Conservation (phyloP, 371 early-diverging fungal species). For the Rhizopus arrhizus region DNA sequence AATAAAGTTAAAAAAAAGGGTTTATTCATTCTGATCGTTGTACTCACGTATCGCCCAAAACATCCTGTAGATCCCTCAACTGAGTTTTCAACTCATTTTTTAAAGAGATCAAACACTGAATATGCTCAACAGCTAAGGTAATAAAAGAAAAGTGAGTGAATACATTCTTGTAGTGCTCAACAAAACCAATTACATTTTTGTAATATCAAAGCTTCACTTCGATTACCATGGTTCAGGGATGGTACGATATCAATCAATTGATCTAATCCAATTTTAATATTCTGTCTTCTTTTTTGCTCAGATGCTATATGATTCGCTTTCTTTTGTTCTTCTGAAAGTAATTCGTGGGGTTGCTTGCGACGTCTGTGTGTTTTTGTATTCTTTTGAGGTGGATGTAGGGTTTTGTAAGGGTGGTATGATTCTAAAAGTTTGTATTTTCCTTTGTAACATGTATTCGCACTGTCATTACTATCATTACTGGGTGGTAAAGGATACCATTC, state of each 20-base stretch:
- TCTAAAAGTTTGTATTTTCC: background rate
- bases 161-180: background rate
- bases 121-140: slow-evolving; percentile 36
- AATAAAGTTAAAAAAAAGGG: background rate
- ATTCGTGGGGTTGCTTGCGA: slow-evolving; percentile 51
- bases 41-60: slow-evolving; percentile 42
- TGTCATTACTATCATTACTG: background rate
- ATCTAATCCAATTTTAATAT: slow-evolving; percentile 77
- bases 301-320: slow-evolving; percentile 88
- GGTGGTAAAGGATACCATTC: background rate
- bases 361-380: slow-evolving; percentile 20
- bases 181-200: slow-evolving; percentile 42
- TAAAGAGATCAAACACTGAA: slow-evolving; percentile 29
- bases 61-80: slow-evolving; percentile 32
- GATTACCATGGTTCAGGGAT: slow-evolving; percentile 54
- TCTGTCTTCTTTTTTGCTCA: slow-evolving; percentile 82
- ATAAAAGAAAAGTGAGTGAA: background rate
- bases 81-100: slow-evolving; percentile 42
- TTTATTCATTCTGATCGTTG: background rate
- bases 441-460: background rate
- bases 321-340: slow-evolving; percentile 83
- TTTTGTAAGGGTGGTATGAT: background rate
- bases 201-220: slow-evolving; percentile 54
- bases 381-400: background rate
- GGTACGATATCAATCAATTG: slow-evolving; percentile 77